Base-by-base conservation (phyloP, 2,329 filamentous ascomycete genomes). In the Arthrobotrys musiformis region DNA sequence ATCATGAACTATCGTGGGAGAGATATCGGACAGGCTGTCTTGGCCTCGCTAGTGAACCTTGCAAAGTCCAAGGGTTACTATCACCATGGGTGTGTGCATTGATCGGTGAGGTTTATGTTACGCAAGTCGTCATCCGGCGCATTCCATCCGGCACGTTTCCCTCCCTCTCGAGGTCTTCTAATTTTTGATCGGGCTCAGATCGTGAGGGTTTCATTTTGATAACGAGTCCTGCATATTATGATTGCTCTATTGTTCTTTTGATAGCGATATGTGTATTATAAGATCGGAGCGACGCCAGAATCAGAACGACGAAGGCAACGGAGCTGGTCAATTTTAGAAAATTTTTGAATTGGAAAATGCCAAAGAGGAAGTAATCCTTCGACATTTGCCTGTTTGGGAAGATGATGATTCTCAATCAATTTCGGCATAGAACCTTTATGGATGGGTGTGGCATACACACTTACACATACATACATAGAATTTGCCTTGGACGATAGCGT, bases 341-440 rank as follows among this genome's bases (percentile, higher is more conserved):
- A n/a, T 40, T n/a, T 40, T 40, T n/a, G 30, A 22, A 58, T 58
- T 15, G 40, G 11, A 58, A 40, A 26, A 24, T 26, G 33, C 52
- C 22, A 44, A 74, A 52, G 50, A 74, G 70, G 62, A 74, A 74
- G 56, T 54, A 67, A 74, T 67, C 61, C 62, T 63, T 74, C 70
- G 42, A 58, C n/a, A 35, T 30, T 56, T 52, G 46, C 68, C 62
- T 58, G 17, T 69, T 67, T 58, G 54, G 54, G 54, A 40, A 24
- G n/a, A 37, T 24, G 30, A 37, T 37, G 52, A 58, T 58, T 58
- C 54, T 60, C 50, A 46, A 30, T 56, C 40, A 60, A 69, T 60
- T 60, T 60, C 64, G 30, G 42, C 22, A 33, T 61, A 28, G 26
- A 37, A 24, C 35, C 19, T 28, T 33, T 46, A 28, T n/a, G 13